A percentile compares a stretch with the other conserved stretches of the same genome.
Conservation (phyloP, 139 green algal species). For the Gonium pectorale region DNA sequence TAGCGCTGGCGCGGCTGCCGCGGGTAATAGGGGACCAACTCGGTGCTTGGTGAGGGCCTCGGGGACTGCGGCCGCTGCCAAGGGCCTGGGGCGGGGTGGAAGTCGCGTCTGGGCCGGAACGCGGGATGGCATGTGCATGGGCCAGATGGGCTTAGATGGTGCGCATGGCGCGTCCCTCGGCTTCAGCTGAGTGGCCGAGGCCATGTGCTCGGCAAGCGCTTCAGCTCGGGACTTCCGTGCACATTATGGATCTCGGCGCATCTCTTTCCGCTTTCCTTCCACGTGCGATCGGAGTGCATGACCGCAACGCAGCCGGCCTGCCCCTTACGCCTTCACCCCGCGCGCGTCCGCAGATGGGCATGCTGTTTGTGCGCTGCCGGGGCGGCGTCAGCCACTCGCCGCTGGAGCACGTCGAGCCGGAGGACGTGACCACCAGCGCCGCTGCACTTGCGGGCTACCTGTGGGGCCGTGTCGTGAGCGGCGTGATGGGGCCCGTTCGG, state of each 20-base stretch:
- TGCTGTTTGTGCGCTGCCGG: constrained; percentile 92
- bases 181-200: background rate
- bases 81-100: too few species aligned
- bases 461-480: background rate
- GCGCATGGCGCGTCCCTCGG: background rate
- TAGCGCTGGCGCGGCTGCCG: too few species aligned
- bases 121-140: background rate
- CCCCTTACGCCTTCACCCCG: background rate
- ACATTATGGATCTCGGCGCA: too few species aligned
- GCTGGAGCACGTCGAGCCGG: constrained; percentile 73
- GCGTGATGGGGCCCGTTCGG: background rate
- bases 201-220: background rate
- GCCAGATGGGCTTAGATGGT: background rate
- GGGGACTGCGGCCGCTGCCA: too few species aligned
- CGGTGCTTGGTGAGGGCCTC: too few species aligned
- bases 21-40: too few species aligned
- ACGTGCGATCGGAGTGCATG: background rate
- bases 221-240: too few species aligned
- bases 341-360: constrained; percentile 66
- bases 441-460: constrained; percentile 62
- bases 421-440: constrained; percentile 74
- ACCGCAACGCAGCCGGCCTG: too few species aligned
- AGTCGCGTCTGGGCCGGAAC: too few species aligned
- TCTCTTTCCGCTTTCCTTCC: too few species aligned
- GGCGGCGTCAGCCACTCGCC: constrained; percentile 89